Conservation (phyloP, 2,329 filamentous ascomycete genomes). For the Westerdykella aurantiaca region DNA sequence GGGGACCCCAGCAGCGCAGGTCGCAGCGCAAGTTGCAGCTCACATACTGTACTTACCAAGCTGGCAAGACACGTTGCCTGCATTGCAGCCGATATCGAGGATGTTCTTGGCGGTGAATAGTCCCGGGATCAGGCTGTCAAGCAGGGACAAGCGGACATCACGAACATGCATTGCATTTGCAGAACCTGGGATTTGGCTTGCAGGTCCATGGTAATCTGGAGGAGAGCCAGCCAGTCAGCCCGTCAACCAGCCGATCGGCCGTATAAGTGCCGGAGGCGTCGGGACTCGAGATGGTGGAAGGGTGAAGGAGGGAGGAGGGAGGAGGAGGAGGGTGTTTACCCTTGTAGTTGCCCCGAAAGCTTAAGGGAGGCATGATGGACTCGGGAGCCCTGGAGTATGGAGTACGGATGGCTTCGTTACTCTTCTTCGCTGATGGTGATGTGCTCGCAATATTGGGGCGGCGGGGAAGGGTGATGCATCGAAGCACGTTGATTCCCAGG, state of each 20-base stretch:
- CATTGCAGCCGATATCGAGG: constrained; percentile 39
- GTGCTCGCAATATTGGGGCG: too few relatives aligned
- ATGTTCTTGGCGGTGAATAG: constrained; percentile 32
- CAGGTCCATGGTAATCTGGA: constrained; percentile 35
- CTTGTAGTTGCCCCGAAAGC: constrained; percentile 30
- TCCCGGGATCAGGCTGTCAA: constrained; percentile 28
- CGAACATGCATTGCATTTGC: constrained; percentile 31
- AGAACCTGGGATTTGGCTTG: constrained; percentile 29
- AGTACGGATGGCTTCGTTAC: too few relatives aligned
- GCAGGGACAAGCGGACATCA: constrained; percentile 33
- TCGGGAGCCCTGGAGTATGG: too few relatives aligned
- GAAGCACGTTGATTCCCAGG: too few relatives aligned
- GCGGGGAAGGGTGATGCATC: too few relatives aligned
- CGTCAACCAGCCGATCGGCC: neutral
- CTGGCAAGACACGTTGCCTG: constrained; percentile 34
- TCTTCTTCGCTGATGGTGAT: too few relatives aligned
- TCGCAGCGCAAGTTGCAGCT: neutral
- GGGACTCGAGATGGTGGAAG: neutral
- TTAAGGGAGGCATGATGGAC: constrained; percentile 22
- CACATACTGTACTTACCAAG: constrained; percentile 26
- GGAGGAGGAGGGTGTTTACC: neutral
- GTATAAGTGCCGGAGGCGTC: too few relatives aligned
- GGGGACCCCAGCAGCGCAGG: constrained; percentile 13
- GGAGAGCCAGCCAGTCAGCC: constrained; percentile 18
- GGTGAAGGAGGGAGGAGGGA: constrained; percentile 8